Base-by-base conservation (phyloP, 2,329 filamentous ascomycete species). In the Myotisia sp. region DNA sequence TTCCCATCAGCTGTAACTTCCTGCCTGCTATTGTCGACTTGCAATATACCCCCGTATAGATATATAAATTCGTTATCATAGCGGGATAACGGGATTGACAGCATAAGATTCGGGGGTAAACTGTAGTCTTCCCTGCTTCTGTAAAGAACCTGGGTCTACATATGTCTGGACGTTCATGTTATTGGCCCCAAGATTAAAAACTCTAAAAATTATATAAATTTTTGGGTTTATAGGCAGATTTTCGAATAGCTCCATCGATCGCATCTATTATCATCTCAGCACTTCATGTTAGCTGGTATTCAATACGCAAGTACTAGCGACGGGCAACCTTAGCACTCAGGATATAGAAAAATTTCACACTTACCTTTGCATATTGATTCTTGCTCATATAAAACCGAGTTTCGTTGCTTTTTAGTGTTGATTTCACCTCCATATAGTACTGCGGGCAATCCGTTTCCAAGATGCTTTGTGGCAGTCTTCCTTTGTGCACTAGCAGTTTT, bases 351-450 rank as follows among this genome's bases (percentile, higher is more conserved):
- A 17, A 19, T 17, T 17, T 6, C 6, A 31, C 13, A 17, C 29
- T 17, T 31, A 31, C 29, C 13, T 17, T 14, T 31, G 13, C 19
- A 17, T 31, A 17, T 17, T 31, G 29, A 17, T 6, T 17, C 13
- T 19, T 31, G 8, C 29, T 31, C 29, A 31, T 31, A n/a, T 31
- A 17, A 19, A 31, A 31, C 18, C n/a, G 29, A 16, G 29, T 31
- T 17, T 31, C 29, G 5, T 7, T 16, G 9, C n/a, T 17, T 10
- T n/a, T 17, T 16, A 31, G 6, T 6, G 29, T 31, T 14, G 29
- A 31, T 19, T 31, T 17, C 17, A 31, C 29, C 19, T 31, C 29
- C 7, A 31, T 31, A 31, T 16, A 31, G 19, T 14, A 14, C 7
- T 4, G 14, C 6, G 13, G 29, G 6, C 29, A 9, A 17, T 12